Percentiles rank a stretch among this genome's conserved stretches.
Conservation (phyloP, 495 filamentous ascomycete species). For the Diplogelasinospora grovesii region DNA sequence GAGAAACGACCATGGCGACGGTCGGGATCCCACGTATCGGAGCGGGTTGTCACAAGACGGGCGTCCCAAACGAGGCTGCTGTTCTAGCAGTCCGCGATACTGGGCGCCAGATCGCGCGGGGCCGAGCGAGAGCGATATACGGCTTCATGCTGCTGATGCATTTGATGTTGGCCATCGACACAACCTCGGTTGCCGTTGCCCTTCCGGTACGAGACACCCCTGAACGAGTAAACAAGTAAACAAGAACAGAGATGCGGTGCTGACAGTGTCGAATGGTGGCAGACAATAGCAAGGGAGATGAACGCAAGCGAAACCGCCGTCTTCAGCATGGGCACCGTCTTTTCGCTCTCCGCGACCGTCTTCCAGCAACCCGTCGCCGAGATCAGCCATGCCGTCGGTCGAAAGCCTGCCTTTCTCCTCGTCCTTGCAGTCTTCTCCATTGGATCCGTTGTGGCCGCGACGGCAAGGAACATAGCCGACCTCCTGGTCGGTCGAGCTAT, state of each 20-base stretch:
- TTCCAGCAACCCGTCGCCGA: conserved; percentile 46
- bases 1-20: no score
- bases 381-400: conserved; percentile 48
- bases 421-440: conserved; percentile 48
- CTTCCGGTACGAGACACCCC: conserved; percentile 62
- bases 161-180: conserved; percentile 45
- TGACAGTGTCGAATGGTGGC: conserved; percentile 25
- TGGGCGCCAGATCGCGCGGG: conserved; percentile 9
- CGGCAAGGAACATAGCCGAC: conserved; percentile 51
- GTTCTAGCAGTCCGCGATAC: neutral
- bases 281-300: conserved; percentile 47
- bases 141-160: conserved; percentile 19
- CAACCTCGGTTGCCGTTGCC: conserved; percentile 52
- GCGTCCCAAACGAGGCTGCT: neutral
- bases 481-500: conserved; percentile 59
- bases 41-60: no score
- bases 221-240: conserved; percentile 47
- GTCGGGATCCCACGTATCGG: no score
- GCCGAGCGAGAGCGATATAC: conserved; percentile 13
- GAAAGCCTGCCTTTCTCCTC: conserved; percentile 42
- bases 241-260: neutral
- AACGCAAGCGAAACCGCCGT: conserved; percentile 49
- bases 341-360: conserved; percentile 45
- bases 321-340: conserved; percentile 52
- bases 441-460: conserved; percentile 54